Percentiles rank a stretch among this genome's conserved stretches.
These are phyloP conservation scores for Aspergillus wentii DNA, from an alignment of 495 filamentous ascomycete genomes.

Conservation along the genomic window DNA sequence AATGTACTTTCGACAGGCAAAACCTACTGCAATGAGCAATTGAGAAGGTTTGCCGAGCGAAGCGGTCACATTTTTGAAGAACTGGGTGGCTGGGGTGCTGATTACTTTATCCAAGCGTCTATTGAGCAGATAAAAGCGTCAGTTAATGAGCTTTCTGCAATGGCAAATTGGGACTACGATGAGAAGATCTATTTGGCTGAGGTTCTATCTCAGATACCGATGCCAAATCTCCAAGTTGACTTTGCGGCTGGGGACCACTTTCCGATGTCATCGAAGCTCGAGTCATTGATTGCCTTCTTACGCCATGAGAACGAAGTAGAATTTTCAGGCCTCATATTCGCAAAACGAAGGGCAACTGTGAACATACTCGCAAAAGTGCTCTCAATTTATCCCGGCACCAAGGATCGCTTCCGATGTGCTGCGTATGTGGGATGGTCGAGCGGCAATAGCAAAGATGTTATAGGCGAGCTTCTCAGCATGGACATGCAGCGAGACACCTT, in stretches of 20 bases:
- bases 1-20: conserved; percentile 44
- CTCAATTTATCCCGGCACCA: conserved; percentile 52
- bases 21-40: conserved; percentile 60
- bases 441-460: conserved; percentile 38
- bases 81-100: conserved; percentile 69
- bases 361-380: conserved; percentile 63
- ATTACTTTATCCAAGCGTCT: conserved; percentile 62
- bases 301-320: conserved; percentile 31
- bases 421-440: conserved; percentile 69
- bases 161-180: conserved; percentile 36
- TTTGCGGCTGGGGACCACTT: conserved; percentile 14
- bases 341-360: conserved; percentile 65
- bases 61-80: conserved; percentile 47
- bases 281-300: conserved; percentile 51
- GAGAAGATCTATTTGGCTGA: conserved; percentile 60
- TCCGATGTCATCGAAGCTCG: conserved; percentile 47
- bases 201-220: conserved; percentile 42
- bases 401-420: conserved; percentile 51
- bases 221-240: conserved; percentile 17
- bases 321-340: conserved; percentile 75
- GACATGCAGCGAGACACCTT: conserved; percentile 57
- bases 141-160: conserved; percentile 21
- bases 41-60: conserved; percentile 50
- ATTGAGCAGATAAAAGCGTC: conserved; percentile 42
- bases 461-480: conserved; percentile 57